Base-by-base conservation (phyloP, 2,329 filamentous ascomycete genomes). In the Huntiella savannae region DNA sequence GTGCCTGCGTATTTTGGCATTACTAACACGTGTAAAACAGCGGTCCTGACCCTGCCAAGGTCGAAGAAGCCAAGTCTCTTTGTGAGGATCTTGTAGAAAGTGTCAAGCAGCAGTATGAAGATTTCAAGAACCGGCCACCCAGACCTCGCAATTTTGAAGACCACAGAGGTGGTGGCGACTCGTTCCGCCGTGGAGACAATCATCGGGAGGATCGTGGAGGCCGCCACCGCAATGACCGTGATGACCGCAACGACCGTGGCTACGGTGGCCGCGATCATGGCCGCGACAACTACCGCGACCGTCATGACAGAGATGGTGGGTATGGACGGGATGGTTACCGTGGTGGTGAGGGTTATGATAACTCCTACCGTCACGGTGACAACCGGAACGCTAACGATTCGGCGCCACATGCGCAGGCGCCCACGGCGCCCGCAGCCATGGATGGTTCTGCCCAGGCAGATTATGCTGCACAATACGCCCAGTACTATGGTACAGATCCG, bases 41-140 rank as follows among this genome's bases (percentile, higher is more conserved):
- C 51, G 88, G 87, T 4, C 91, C 91, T 5, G 85, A 95, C 58
- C 73, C 82, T 12, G 73, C 75, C 51, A 85, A 92, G 68, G 88
- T 98, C 33, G 73, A 86, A 50, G 78, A 77, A 54, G 91, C 84
- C 34, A 93, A 91, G 60, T 77, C 83, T 53, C 77, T 95, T 40
- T 96, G 88, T 59, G 75, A 88, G 54, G 86, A 94, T 55, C 68
- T 98, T 44, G 72, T 98, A 41, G 72, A 69, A 52, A 92, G 91
- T 54, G 91, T 98, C 47, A 82, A 79, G 57, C 73, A 85, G 51
- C 81, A 93, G 59, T 96, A 95, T 59, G 82, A 95, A 58, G 77
- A 79, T 40, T 93, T 88, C 69, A 96, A 95, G 64, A 76, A 76
- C 53, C 77, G 83, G 5, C 82, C 82, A 12, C 82, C 78, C 51